A percentile compares a stretch with the other conserved stretches of the same genome.
Evolutionary conservation across 768 basidiomycete genomes (phyloP).

Genomic region (Panaeolus papilionaceus): DNA sequence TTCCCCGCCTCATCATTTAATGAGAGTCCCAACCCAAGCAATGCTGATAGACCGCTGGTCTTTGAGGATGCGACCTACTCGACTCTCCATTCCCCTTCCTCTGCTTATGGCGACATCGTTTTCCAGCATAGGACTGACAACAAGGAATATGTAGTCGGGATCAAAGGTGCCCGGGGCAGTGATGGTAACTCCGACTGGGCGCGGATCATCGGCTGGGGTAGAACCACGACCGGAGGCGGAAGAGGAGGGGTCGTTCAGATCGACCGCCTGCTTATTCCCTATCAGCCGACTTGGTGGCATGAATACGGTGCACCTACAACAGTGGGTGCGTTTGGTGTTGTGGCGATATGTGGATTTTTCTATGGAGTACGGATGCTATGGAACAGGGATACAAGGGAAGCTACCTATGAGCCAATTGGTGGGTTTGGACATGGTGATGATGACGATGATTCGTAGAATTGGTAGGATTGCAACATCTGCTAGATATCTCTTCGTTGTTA

Average conservation of each 20-base stretch:
- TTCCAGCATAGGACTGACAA: conserved; percentile 62
- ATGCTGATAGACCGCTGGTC: conserved; percentile 75
- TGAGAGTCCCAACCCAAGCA: conserved; percentile 43
- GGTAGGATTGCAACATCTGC: conserved; percentile 20
- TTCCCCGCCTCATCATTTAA: conserved; percentile 32
- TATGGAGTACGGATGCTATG: conserved; percentile 74
- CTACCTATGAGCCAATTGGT: conserved; percentile 90
- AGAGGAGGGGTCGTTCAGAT: conserved; percentile 91
- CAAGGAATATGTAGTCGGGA: conserved; percentile 69
- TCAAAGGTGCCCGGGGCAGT: conserved; percentile 75
- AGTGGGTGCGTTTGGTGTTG: conserved; percentile 63
- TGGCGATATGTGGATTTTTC: conserved; percentile 73
- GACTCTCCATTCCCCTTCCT: conserved; percentile 73
- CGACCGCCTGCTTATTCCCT: conserved; percentile 84
- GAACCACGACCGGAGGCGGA: conserved; percentile 72
- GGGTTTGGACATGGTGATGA: conserved; percentile 73
- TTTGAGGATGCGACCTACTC: conserved; percentile 78
- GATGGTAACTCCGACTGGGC: conserved; percentile 69
- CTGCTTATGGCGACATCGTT: conserved; percentile 82
- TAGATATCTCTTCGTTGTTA: conserved; percentile 18
- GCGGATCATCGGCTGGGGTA: conserved; percentile 74
- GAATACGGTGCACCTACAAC: conserved; percentile 74
- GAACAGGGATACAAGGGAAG: conserved; percentile 78
- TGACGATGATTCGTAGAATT: conserved; percentile 34
- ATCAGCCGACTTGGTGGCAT: conserved; percentile 85